phyloP scores from a whole-genome alignment of 352 stramenopile genomes.

The Globisporangium paddicum region DNA sequence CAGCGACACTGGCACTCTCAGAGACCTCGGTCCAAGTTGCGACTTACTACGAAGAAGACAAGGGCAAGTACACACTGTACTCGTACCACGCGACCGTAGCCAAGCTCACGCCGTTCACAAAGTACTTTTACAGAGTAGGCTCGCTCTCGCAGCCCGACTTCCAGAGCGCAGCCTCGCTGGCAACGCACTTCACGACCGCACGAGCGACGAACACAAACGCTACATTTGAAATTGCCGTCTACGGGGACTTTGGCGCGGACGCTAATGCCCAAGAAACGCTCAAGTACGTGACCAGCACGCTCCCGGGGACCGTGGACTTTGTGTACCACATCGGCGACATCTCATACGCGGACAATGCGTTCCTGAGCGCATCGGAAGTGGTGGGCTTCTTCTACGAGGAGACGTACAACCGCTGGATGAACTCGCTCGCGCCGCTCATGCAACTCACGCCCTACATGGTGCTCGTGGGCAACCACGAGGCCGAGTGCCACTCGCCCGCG shows the following conservation, averaged over 20 bases:
- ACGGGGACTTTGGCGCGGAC: slow-evolving; percentile 49
- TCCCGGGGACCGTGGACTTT: slow-evolving; percentile 34
- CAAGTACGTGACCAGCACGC: slow-evolving; percentile 24
- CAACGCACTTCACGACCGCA: slow-evolving; percentile 30
- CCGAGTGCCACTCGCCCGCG: slow-evolving; percentile 71
- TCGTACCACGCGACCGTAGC: slow-evolving; percentile 33
- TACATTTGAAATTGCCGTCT: slow-evolving; percentile 45
- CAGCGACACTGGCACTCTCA: slow-evolving; percentile 15
- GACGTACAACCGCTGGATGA: slow-evolving; percentile 85
- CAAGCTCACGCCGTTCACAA: slow-evolving; percentile 25
- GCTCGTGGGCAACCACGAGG: slow-evolving; percentile 82
- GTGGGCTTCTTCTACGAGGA: slow-evolving; percentile 83
- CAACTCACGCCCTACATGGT: slow-evolving; percentile 77
- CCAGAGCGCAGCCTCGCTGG: slow-evolving; percentile 9
- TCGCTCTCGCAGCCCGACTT: slow-evolving; percentile 18
- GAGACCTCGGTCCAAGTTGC: slow-evolving; percentile 17
- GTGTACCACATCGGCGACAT: slow-evolving; percentile 76
- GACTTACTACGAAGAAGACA: slow-evolving; percentile 44
- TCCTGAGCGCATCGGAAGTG: slow-evolving; percentile 16
- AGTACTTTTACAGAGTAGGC: slow-evolving; percentile 52
- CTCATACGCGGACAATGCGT: slow-evolving; percentile 38
- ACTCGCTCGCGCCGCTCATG: slow-evolving; percentile 47
- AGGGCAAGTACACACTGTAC: slow-evolving; percentile 35
- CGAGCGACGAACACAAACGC: slow-evolving; percentile 16
- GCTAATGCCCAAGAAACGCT: slow-evolving; percentile 33